Base-by-base conservation (phyloP, 1,139 yeast species). In the Saccharomycopsis hybrid region DNA sequence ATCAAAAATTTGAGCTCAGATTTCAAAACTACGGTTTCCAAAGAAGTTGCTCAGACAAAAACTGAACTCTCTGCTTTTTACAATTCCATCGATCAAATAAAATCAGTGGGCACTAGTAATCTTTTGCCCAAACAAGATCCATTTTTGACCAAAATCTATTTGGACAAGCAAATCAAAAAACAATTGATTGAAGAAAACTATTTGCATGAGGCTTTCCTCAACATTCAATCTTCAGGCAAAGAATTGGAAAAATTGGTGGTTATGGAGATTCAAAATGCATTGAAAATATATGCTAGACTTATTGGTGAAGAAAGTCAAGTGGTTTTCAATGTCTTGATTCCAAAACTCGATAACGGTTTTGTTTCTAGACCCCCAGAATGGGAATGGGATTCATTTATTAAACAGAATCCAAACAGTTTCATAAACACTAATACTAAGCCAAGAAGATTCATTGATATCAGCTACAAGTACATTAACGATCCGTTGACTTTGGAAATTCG, bases 221-320 rank as follows among this genome's bases (percentile, higher is more conserved):
- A 92, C 65, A 73, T 90, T 58, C 96, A 92, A 68, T 78, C 79
- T 41, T 85, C 96, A 1, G 97, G 96, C 44, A 81, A 85, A 54
- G 94, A 89, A 62, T 75, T 94, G 57, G 97, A 90, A 66, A 80
- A 84, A 57, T 92, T 88, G 54, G 94, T 92, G 27, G 88, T 85
- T 41, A 74, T 81, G 64, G 96, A 90, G 63, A 72, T 92, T 49
- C 97, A 90, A 68, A 82, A 80, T 59, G 88, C 94, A 38, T 66
- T 89, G 56, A 77, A 83, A 7, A 76, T 76, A 45, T 90, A 83
- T 66, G 85, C 94, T 36, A 79, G 78, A 55, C 65, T 82, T 37
- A 67, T 85, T 49, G 83, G 81, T 45, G 78, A 77, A 54, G 90
- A 86, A 63, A 81, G 87, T 41, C 81, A 82, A 54, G 70, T 83